phyloP scores from a whole-genome alignment of 441 rosid genomes.

The Flueggea neowawraea region DNA sequence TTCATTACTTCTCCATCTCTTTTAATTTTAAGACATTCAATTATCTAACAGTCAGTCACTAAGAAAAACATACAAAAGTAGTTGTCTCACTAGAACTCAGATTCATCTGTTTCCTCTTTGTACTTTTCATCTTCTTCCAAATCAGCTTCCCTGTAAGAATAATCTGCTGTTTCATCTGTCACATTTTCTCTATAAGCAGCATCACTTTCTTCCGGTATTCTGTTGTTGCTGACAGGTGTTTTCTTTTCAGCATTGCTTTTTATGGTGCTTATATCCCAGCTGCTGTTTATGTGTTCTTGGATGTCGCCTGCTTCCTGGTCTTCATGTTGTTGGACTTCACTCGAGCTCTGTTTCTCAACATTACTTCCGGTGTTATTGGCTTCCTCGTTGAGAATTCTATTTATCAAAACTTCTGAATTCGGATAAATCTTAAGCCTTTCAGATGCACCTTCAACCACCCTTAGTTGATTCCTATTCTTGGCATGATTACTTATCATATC shows the following conservation, averaged over 20 bases:
- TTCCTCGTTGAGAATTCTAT: not conserved
- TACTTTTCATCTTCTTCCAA: slow-evolving; percentile 26
- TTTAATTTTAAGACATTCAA: no score
- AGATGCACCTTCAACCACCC: not conserved
- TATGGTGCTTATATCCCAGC: no score
- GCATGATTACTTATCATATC: no score
- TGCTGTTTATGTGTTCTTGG: slow-evolving; percentile 9
- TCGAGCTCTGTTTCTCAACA: slow-evolving; percentile 2
- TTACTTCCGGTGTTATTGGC: slow-evolving; percentile 1
- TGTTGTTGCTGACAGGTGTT: not conserved
- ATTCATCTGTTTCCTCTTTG: slow-evolving; percentile 30
- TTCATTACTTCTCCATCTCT: no score
- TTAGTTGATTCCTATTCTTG: no score
- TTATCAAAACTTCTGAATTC: not conserved
- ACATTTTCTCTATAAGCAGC: slow-evolving; percentile 11
- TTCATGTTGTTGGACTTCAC: slow-evolving; percentile 16
- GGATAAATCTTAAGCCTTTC: not conserved
- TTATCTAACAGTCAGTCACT: no score
- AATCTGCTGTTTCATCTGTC: no score
- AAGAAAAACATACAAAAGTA: no score
- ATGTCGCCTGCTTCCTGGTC: slow-evolving; percentile 13
- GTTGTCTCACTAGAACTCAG: slow-evolving; percentile 15
- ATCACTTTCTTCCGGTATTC: slow-evolving; percentile 11
- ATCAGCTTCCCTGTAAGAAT: slow-evolving; percentile 11
- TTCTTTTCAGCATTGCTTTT: not conserved